Conservation (phyloP, 176 grass and related monocot genomes). For the Luzula sylvatica region DNA sequence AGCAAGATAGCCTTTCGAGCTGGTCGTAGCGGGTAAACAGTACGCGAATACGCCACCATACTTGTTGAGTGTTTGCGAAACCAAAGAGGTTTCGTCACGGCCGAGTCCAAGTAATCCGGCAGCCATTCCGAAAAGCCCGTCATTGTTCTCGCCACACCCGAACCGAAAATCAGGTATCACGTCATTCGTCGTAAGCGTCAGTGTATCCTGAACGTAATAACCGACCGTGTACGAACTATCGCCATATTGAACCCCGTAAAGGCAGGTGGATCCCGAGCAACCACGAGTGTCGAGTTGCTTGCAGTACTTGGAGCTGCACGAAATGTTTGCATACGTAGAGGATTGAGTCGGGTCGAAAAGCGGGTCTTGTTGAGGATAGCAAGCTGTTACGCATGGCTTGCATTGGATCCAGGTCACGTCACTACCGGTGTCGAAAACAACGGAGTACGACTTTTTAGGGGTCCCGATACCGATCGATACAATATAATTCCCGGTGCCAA, state of each 20-base stretch:
- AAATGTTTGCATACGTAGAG: constrained; percentile 67
- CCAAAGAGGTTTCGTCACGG: constrained; percentile 38
- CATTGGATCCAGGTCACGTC: constrained; percentile 93
- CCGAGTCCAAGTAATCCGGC: constrained; percentile 71
- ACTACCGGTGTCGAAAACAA: constrained; percentile 86
- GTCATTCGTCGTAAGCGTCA: constrained; percentile 29
- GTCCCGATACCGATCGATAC: constrained; percentile 57
- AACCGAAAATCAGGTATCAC: constrained; percentile 14
- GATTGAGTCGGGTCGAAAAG: constrained; percentile 48
- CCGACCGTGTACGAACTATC: constrained; percentile 65
- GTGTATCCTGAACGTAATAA: constrained; percentile 54
- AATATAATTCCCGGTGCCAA: constrained; percentile 55
- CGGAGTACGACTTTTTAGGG: constrained; percentile 28
- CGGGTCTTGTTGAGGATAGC: constrained; percentile 43
- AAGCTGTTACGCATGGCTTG: constrained; percentile 35
- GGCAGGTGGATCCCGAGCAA: constrained; percentile 34
- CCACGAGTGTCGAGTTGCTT: constrained; percentile 14
- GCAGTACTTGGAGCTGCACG: constrained; percentile 51
- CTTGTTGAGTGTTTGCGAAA: constrained; percentile 33
- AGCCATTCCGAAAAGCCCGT: constrained; percentile 43
- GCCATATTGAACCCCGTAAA: constrained; percentile 52
- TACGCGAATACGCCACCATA: constrained; percentile 62
- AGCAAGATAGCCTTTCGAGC: constrained; percentile 43
- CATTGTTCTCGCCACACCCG: constrained; percentile 61
- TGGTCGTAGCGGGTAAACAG: constrained; percentile 44